Conservation (phyloP, 495 filamentous ascomycete species). For the Neurospora africana region DNA sequence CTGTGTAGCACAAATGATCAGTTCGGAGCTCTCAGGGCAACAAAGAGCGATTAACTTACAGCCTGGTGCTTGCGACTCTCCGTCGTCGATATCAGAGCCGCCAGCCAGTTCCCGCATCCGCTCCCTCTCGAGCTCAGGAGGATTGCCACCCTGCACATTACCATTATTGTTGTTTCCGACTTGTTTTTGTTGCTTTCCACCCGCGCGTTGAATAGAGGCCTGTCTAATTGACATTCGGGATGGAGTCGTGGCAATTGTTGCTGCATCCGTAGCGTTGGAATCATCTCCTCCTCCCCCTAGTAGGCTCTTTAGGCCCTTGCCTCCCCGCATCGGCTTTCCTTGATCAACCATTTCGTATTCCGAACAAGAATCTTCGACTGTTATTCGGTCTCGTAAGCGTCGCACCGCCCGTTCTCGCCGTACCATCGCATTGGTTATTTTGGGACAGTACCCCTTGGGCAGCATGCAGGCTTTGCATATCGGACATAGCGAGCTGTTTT, state of each 20-base stretch:
- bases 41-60: conserved; percentile 12
- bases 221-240: background rate
- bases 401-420: conserved; percentile 54
- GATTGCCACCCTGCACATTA: background rate
- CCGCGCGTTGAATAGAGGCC: background rate
- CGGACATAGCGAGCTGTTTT: conserved; percentile 70
- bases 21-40: background rate
- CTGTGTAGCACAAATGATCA: background rate
- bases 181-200: conserved; percentile 1
- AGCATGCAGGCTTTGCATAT: conserved; percentile 75
- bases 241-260: conserved; percentile 4
- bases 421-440: conserved; percentile 77
- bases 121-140: conserved; percentile 9
- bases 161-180: background rate
- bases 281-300: conserved; percentile 1
- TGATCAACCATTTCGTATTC: conserved; percentile 1
- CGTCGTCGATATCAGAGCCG: conserved; percentile 15
- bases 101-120: conserved; percentile 24
- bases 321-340: conserved; percentile 8
- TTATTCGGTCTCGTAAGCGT: conserved; percentile 24
- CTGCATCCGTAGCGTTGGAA: conserved; percentile 2
- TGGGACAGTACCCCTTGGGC: conserved; percentile 52
- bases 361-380: conserved; percentile 6
- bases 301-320: conserved; percentile 5
- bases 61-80: conserved; percentile 2